Base-by-base conservation (phyloP, 2,329 filamentous ascomycete species). In the Ambrosiella cleistominuta region DNA sequence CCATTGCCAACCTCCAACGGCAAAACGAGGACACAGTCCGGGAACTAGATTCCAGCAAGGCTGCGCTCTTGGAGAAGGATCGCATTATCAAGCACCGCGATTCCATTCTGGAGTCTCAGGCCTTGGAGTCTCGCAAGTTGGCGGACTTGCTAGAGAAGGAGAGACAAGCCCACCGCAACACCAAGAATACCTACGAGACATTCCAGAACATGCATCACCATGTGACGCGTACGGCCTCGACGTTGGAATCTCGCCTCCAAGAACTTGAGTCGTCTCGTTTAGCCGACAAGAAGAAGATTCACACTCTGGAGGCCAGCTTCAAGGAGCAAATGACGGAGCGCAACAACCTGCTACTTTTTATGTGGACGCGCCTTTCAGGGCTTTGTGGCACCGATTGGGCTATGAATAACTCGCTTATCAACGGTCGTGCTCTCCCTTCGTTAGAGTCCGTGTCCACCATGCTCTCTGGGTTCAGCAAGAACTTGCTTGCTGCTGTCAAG, bases 351-450 rank as follows among this genome's bases (percentile, higher is more conserved):
- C 77, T 97, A 15, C 79, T 96, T 19, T 78, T 82, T n/a, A 74
- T 97, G 4, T 98, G 93, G 93, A 91, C 91, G 62, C 80, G 86
- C 51, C 77, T 98, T 7, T 90, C 88, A 2, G 77, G 81, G 0
- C 77, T 97, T 49, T 97, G 93, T 65, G 93, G 93, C 9, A 79
- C 82, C 0, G 93, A 97, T 66, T 98, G 93, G 91, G 81, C 86
- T 3, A 86, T 95, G 68, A 82, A 85, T 65, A 90, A 97, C 69
- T 85, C 85, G 59, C 80, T 95, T 27, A 86, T 97, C 66, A 91
- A 93, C 65, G 88, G 89, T 17, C 86, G 91, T 61, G 81, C 79
- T 1, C 72, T 95, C 6, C 88, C 90, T 0, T 88, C 85, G 11
- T 76, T 94, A 39, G 91, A 96, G 65, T 83, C 89, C 12, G 86